A percentile compares a stretch with the other conserved stretches of the same genome.
phyloP scores from a whole-genome alignment of 129 eudicot genomes.

The Pulicaria dysenterica region DNA sequence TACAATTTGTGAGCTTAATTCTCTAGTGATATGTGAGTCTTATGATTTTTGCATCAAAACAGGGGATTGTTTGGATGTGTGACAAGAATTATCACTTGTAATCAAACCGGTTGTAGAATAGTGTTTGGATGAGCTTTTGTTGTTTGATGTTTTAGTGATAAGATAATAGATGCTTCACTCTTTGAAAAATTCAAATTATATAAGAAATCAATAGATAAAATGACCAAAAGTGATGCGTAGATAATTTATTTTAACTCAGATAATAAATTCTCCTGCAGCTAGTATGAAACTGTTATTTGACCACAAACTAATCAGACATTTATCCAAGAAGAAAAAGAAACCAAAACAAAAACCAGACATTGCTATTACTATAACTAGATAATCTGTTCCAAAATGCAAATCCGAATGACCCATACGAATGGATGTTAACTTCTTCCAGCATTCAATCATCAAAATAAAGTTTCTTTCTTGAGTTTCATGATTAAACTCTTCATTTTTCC shows the following conservation, averaged over 20 bases:
- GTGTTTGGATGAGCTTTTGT: background rate
- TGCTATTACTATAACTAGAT: background rate
- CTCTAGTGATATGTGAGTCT: background rate
- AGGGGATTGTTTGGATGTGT: background rate
- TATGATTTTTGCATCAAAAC: background rate
- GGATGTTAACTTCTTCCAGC: conserved; percentile 10
- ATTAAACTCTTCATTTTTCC: conserved; percentile 2
- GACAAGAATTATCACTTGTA: background rate
- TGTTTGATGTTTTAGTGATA: background rate
- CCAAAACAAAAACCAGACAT: background rate
- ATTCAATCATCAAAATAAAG: conserved; percentile 2
- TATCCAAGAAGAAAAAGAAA: background rate
- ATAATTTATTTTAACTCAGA: background rate
- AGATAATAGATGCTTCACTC: background rate
- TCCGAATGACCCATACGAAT: background rate
- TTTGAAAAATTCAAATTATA: background rate
- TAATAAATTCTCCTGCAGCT: conserved; percentile 15
- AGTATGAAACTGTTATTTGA: background rate
- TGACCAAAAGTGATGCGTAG: background rate
- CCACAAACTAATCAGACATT: background rate
- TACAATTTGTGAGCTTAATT: too few relatives aligned
- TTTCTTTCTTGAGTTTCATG: conserved; percentile 8
- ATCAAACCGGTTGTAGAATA: background rate
- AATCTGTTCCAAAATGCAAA: conserved; percentile 1
- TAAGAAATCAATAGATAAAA: background rate